Conservation (phyloP, 345 rosid genomes). For the Heritiera fomes region DNA sequence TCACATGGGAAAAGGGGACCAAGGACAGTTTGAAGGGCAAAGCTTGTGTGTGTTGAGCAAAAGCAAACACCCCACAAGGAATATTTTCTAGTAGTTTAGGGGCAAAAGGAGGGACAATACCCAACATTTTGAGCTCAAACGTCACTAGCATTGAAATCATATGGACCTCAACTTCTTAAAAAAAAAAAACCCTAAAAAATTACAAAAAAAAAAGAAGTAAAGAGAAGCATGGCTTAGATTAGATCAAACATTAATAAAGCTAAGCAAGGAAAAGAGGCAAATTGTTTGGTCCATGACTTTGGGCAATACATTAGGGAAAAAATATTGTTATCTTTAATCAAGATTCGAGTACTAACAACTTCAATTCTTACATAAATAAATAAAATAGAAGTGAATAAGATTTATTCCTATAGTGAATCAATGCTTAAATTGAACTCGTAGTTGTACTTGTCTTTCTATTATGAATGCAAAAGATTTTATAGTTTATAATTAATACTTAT, state of each 20-base stretch:
- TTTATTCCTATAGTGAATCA: no score
- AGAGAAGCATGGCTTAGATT: slow-evolving; percentile 1
- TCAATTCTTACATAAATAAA: no score
- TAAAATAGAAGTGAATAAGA: no score
- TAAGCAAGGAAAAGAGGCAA: slow-evolving; percentile 14
- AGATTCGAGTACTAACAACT: no score
- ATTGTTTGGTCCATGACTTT: slow-evolving; percentile 16
- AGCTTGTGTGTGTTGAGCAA: slow-evolving; percentile 29
- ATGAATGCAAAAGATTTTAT: no score
- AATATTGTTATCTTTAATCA: no score
- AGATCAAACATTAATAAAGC: background rate
- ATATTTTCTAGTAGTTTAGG: background rate
- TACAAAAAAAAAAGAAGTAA: background rate
- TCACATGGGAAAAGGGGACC: slow-evolving; percentile 30
- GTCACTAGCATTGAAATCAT: slow-evolving; percentile 18
- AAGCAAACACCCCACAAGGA: slow-evolving; percentile 17
- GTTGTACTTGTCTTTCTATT: no score
- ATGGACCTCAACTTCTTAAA: slow-evolving; percentile 18
- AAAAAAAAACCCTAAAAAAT: background rate
- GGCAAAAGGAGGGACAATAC: background rate
- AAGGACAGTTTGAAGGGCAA: slow-evolving; percentile 22
- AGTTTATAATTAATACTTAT: no score
- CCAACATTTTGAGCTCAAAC: background rate
- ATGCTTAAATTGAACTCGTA: no score
- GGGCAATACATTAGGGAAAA: background rate